phyloP scores from a whole-genome alignment of 2,329 filamentous ascomycete species.

The Fusarium sp. region DNA sequence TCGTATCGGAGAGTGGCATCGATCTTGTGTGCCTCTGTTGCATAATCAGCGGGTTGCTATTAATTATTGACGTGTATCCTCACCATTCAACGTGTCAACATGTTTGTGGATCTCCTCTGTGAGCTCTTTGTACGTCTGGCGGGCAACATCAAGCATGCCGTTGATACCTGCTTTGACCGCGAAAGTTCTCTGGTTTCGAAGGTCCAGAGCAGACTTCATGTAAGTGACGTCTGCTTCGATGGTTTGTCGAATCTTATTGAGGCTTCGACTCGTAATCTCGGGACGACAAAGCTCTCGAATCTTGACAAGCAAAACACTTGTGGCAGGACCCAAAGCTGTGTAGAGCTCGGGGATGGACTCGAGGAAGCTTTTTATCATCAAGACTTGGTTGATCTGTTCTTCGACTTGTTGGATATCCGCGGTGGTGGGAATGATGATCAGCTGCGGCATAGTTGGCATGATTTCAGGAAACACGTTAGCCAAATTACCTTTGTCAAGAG shows the following conservation, averaged over 20 bases:
- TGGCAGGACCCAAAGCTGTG: slow-evolving; percentile 75
- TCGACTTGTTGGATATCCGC: slow-evolving; percentile 79
- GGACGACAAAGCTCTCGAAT: slow-evolving; percentile 80
- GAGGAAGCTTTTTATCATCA: slow-evolving; percentile 89
- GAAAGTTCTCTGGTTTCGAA: slow-evolving; percentile 91
- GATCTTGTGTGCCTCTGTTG: slow-evolving; percentile 70
- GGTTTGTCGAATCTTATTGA: slow-evolving; percentile 75
- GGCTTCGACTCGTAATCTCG: slow-evolving; percentile 72
- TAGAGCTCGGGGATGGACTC: slow-evolving; percentile 77
- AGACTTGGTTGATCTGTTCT: slow-evolving; percentile 86
- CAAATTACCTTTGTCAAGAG: slow-evolving; percentile 78
- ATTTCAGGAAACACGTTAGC: accelerated
- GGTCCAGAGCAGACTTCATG: slow-evolving; percentile 83
- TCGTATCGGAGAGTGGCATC: slow-evolving; percentile 82
- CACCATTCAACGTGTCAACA: slow-evolving; percentile 77
- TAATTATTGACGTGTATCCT: slow-evolving; percentile 22
- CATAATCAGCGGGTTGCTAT: background rate
- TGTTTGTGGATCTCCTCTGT: slow-evolving; percentile 83
- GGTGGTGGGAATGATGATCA: slow-evolving; percentile 82
- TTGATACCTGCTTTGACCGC: slow-evolving; percentile 90
- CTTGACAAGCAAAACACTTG: slow-evolving; percentile 74
- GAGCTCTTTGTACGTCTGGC: slow-evolving; percentile 91
- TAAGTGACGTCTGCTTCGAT: slow-evolving; percentile 88
- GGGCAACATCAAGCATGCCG: slow-evolving; percentile 88
- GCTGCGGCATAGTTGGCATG: slow-evolving; percentile 59